Evolutionary conservation across 345 rosid genomes (phyloP).

Genomic region (Rhodomyrtus tomentosa): DNA sequence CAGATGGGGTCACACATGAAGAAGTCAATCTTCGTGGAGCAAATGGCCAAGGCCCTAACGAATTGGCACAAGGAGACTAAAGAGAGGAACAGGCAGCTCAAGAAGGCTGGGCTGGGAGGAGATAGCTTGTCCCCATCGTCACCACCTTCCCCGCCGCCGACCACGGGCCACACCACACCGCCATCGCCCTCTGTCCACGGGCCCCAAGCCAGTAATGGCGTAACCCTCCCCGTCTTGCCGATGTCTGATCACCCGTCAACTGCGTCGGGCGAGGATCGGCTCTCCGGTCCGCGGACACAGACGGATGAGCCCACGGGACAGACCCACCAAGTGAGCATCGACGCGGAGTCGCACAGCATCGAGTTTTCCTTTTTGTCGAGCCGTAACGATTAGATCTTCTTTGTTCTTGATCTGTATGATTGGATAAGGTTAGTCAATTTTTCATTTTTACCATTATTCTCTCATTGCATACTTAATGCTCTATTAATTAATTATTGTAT

Average conservation of each 20-base stretch:
- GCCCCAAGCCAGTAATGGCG: neutral
- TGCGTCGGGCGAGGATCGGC: neutral
- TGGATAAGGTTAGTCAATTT: neutral
- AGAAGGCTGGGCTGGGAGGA: neutral
- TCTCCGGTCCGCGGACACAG: neutral
- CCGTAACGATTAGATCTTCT: neutral
- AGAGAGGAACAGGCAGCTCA: conserved; percentile 12
- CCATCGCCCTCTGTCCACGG: neutral
- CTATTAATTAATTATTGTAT: neutral
- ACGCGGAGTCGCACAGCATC: neutral
- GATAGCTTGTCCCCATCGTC: neutral
- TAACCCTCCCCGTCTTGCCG: neutral
- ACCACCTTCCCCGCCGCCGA: neutral
- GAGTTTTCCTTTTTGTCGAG: neutral
- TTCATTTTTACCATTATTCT: neutral
- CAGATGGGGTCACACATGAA: conserved; percentile 68
- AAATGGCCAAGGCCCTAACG: conserved; percentile 36
- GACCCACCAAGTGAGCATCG: neutral
- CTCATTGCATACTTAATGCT: neutral
- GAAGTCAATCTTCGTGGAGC: conserved; percentile 43
- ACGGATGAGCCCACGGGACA: neutral
- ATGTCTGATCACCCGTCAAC: neutral
- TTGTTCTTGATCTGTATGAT: neutral
- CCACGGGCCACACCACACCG: neutral
- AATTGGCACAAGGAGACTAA: conserved; percentile 38